Base-by-base conservation (phyloP, 345 rosid species). In the Limnanthes douglasii region DNA sequence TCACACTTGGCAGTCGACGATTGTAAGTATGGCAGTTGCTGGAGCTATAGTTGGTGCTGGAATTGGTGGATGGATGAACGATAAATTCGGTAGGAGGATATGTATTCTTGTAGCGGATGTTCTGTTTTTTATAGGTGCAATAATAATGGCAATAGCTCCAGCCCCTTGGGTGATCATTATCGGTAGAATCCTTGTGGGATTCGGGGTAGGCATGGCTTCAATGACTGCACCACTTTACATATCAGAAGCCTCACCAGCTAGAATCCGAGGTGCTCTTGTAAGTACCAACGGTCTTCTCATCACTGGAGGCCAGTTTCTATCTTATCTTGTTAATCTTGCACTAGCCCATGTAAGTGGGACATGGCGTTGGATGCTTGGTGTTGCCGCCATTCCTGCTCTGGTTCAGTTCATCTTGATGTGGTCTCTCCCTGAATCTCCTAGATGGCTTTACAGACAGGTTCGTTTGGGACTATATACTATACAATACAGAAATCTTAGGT, bases 331-430 rank as follows among this genome's bases (percentile, higher is more conserved):
- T 55, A 86, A 81, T 70, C 54, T 86, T 50, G 82, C 82, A 12
- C 81, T 81, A 24, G 78, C 97, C 12, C 34, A 57, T 43, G 96
- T 80, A 41, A 48, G 60, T 46, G 4, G 90, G 34, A 72, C 94
- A 0, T 86, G 97, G 97, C 65, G 94, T 20, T 86, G 97, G 97
- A 86, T 86, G 97, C 94, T 81, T 6, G 94, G 97, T 12, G 53
- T 86, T 32, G 94, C 94, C 1, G 85, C 75, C 5, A 0, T 81
- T 46, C 94, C 94, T 11, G 94, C 97, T 39, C 46, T 86, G 18
- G 11, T 81, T 33, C 97, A 86, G 65, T 78, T 86, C 55, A 1
- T 59, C 15, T 41, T 86, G 17, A 78, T 86, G 97, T 28, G 72
- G 25, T 20, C 60, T 8, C 94, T 86, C 31, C 97, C 94, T 0